These are phyloP conservation scores for Camellia oleifera DNA, from an alignment of 179 eudicot species.

Conservation along the genomic window DNA sequence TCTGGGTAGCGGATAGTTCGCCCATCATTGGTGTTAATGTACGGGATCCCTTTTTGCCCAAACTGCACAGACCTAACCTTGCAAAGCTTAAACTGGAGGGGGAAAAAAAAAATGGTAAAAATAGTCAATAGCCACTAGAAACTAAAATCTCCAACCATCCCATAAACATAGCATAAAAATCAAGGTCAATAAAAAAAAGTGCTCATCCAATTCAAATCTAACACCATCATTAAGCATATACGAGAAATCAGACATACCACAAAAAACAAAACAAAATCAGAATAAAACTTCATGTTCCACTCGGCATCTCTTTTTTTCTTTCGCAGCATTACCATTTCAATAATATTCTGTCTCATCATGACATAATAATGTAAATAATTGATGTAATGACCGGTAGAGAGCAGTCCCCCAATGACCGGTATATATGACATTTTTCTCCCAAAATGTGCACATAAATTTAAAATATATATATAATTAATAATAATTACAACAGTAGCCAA, in stretches of 20 bases:
- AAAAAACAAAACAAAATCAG: background rate
- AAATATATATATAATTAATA: background rate
- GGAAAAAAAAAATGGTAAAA: background rate
- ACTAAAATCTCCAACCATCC: background rate
- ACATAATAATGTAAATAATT: background rate
- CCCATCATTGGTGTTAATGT: slow-evolving; percentile 59
- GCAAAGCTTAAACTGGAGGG: slow-evolving; percentile 58
- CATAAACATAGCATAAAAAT: background rate
- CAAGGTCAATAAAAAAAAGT: background rate
- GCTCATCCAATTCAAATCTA: background rate
- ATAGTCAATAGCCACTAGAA: background rate
- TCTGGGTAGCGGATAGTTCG: slow-evolving; percentile 62
- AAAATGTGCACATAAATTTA: background rate
- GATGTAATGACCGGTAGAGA: background rate
- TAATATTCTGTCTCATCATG: background rate
- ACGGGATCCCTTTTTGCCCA: slow-evolving; percentile 55
- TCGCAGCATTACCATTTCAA: background rate
- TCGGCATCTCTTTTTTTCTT: background rate
- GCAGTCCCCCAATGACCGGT: too few relatives aligned
- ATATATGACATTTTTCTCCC: background rate
- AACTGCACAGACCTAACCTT: slow-evolving; percentile 58
- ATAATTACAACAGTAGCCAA: background rate
- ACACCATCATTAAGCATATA: background rate
- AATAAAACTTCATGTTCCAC: background rate
- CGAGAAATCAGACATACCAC: background rate